Percentiles rank a stretch among this genome's conserved stretches.
These are phyloP conservation scores for Trematosphaeria pertusa DNA, from an alignment of 2,329 filamentous ascomycete genomes.

Conservation along the genomic window DNA sequence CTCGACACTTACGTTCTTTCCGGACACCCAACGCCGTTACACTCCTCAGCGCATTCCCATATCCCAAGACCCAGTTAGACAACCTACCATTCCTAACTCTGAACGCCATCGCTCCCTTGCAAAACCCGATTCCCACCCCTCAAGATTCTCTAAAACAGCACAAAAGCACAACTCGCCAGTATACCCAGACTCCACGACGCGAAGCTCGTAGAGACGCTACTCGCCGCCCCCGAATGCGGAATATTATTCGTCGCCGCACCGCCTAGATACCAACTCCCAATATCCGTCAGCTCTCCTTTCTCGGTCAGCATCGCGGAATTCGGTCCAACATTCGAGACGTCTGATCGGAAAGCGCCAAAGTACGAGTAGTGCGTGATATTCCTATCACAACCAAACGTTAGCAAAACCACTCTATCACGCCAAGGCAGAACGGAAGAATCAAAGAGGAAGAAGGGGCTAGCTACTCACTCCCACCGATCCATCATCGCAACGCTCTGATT, in stretches of 20 bases:
- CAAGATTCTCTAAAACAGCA: no score
- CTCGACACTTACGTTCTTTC: no score
- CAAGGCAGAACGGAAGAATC: neutral
- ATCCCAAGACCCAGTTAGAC: no score
- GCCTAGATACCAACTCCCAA: conserved; percentile 81
- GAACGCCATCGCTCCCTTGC: no score
- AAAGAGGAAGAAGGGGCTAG: neutral
- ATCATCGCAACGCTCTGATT: conserved; percentile 72
- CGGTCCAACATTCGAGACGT: conserved; percentile 74
- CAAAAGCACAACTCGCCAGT: no score
- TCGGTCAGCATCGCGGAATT: conserved; percentile 75
- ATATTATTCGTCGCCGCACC: conserved; percentile 47
- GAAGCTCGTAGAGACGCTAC: no score
- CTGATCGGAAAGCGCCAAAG: conserved; percentile 76
- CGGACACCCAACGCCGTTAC: no score
- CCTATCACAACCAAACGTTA: conserved; percentile 22
- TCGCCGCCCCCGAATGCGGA: conserved; percentile 19
- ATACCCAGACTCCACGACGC: no score
- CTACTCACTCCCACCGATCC: conserved; percentile 63
- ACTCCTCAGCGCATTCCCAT: no score
- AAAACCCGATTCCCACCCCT: no score
- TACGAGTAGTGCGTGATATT: conserved; percentile 74
- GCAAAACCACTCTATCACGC: neutral
- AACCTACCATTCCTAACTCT: no score
- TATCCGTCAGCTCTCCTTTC: conserved; percentile 73